Evolutionary conservation across 2,329 filamentous ascomycete genomes (phyloP).

Genomic region (Colletotrichum tamarilloi): DNA sequence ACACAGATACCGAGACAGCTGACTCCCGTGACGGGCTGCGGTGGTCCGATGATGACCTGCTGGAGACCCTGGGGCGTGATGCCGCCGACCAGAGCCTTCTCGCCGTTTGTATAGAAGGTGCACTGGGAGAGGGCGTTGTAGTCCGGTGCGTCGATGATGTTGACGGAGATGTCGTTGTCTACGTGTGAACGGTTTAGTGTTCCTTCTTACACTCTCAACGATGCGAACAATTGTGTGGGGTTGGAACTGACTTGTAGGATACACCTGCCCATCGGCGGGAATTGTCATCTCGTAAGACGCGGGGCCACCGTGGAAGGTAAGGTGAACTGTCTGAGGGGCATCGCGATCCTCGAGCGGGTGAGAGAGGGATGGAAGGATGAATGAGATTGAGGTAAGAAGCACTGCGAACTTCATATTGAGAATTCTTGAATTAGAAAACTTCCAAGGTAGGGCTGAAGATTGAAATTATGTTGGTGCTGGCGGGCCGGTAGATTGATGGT

Average conservation of each 20-base stretch:
- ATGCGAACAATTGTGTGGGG: rapidly evolving
- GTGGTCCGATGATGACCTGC: constrained; percentile 56
- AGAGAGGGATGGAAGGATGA: constrained; percentile 22
- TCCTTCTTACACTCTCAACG: background rate
- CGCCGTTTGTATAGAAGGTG: constrained; percentile 52
- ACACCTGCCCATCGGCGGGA: constrained; percentile 52
- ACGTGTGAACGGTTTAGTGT: background rate
- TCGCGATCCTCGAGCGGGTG: constrained; percentile 41
- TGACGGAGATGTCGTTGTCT: constrained; percentile 54
- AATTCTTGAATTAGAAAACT: background rate
- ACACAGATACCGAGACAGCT: constrained; percentile 56
- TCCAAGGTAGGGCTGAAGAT: background rate
- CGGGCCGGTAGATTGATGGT: no score
- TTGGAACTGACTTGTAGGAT: constrained; percentile 49
- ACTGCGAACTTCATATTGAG: constrained; percentile 39
- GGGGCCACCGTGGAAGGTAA: constrained; percentile 57
- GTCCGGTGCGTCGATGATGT: constrained; percentile 54
- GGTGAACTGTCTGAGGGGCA: constrained; percentile 49
- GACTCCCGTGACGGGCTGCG: constrained; percentile 55
- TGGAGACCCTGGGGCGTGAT: constrained; percentile 46
- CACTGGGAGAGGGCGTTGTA: constrained; percentile 56
- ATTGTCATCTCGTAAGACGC: constrained; percentile 54
- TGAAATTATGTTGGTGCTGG: background rate
- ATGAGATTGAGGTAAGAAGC: constrained; percentile 16
- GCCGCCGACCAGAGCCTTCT: constrained; percentile 45